These are phyloP conservation scores for Ambrosiella beaveri DNA, from an alignment of 2,329 filamentous ascomycete genomes.

Conservation along the genomic window DNA sequence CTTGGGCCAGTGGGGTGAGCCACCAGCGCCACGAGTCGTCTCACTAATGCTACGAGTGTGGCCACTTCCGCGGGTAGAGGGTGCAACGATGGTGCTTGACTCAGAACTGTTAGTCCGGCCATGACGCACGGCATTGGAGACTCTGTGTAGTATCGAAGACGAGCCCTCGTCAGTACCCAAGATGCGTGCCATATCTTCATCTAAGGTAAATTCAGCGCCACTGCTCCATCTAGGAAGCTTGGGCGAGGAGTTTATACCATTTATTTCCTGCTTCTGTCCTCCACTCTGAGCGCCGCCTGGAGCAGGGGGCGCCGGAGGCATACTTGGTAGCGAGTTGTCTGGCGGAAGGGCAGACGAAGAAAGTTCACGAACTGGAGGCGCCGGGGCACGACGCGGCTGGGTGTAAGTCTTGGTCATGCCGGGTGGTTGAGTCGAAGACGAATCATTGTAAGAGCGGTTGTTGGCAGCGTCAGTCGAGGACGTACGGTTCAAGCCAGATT, in stretches of 20 bases:
- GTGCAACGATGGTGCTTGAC: constrained; percentile 17
- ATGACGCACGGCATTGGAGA: constrained; percentile 88
- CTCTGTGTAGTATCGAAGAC: constrained; percentile 66
- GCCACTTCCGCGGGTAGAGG: constrained; percentile 17
- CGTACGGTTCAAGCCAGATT: constrained; percentile 5
- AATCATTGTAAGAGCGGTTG: background rate
- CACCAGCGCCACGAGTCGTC: constrained; percentile 40
- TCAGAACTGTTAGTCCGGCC: constrained; percentile 74
- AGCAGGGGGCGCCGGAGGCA: constrained; percentile 10
- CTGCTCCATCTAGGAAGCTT: constrained; percentile 58
- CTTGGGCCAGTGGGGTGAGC: constrained; percentile 53
- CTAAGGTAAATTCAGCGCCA: constrained; percentile 79
- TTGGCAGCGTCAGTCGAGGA: constrained; percentile 5
- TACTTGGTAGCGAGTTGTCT: constrained; percentile 3
- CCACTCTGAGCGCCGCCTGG: constrained; percentile 11
- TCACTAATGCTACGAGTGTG: constrained; percentile 49
- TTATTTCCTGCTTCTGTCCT: constrained; percentile 10
- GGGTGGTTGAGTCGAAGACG: background rate
- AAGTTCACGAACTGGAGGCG: constrained; percentile 10
- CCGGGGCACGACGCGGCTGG: constrained; percentile 10
- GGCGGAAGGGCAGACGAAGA: constrained; percentile 10
- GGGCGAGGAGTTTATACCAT: constrained; percentile 31
- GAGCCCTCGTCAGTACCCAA: constrained; percentile 60
- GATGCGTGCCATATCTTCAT: constrained; percentile 87
- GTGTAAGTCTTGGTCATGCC: constrained; percentile 10